These are phyloP conservation scores for Kentomonas sorsogonicus DNA, from an alignment of 208 protist species.

Conservation along the genomic window DNA sequence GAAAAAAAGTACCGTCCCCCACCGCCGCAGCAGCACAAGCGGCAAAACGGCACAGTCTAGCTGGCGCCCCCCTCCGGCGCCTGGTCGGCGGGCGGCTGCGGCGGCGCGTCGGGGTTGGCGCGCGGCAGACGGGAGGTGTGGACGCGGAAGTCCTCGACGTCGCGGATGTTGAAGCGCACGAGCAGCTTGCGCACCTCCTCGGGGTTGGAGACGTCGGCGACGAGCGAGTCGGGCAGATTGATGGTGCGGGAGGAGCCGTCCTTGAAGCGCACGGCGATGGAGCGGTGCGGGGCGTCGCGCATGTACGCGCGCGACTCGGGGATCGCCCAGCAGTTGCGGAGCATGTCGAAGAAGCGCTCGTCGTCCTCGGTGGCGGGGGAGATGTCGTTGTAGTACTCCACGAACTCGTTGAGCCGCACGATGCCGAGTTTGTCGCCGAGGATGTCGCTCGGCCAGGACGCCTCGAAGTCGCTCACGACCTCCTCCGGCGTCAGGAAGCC, in stretches of 20 bases:
- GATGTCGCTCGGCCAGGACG: conserved; percentile 61
- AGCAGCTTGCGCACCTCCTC: conserved; percentile 51
- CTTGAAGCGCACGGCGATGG: conserved; percentile 56
- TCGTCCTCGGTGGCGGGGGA: conserved; percentile 71
- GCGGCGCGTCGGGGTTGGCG: no score
- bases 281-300: conserved; percentile 31
- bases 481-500: conserved; percentile 57
- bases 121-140: no score
- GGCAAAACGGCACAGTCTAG: no score
- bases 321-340: conserved; percentile 73
- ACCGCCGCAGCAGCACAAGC: no score
- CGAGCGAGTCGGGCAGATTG: conserved; percentile 59
- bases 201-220: conserved; percentile 39
- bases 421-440: conserved; percentile 52
- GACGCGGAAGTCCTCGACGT: conserved; percentile 55
- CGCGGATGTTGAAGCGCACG: conserved; percentile 50
- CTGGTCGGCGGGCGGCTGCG: no score
- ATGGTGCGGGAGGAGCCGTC: conserved; percentile 55
- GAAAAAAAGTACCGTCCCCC: no score
- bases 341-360: conserved; percentile 66
- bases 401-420: conserved; percentile 76
- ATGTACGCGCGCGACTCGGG: conserved; percentile 59
- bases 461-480: conserved; percentile 77
- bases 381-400: conserved; percentile 90
- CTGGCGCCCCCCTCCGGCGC: no score